Base-by-base conservation (phyloP, 2,329 filamentous ascomycete genomes). In the Aspergillus amoenus region DNA sequence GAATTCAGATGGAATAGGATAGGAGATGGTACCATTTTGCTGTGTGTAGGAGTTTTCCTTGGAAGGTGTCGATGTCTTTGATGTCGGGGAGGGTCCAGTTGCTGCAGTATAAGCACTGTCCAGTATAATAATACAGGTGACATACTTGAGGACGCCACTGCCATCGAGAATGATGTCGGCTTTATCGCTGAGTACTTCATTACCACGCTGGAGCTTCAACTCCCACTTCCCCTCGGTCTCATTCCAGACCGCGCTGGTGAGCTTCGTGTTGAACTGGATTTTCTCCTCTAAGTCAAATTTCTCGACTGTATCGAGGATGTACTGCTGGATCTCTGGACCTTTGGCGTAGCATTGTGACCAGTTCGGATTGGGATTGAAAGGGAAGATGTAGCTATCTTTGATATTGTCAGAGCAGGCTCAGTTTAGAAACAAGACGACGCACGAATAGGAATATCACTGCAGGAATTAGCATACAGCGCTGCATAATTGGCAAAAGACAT, bases 271-370 rank as follows among this genome's bases (percentile, higher is more conserved):
- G 12, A 52, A 45, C 17, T 39, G 39, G 22, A 79, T 64, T 34
- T 75, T 69, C 21, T 71, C 64, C 42, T 72, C 70, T 0, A 78
- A 67, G 13, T 70, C 65, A 47, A 74, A 74, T 59, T 78, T 77
- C 41, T 65, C 69, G 5, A 72, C 74, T 7, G 68, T 68, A 2
- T 65, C 58, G 42, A 74, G 66, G 66, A 78, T 73, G 57, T 80
- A 80, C 21, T 73, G 68, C n/a, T 70, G 68, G 27, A 80, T 79
- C 59, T 79, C 76, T n/a, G 63, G 61, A 1, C 72, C 72, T 5
- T 64, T 66, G 2, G 74, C 74, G 50, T 77, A 79, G 42, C 75
- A 75, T 9, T 73, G 68, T 0, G 70, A 73, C 76, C 76, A 80
- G 39, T 74, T 67, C 0, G 76, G 75, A 21, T 79, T 79, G 6